Conservation (phyloP, 108 stramenopile species). For the Nannochloropsis salina region DNA sequence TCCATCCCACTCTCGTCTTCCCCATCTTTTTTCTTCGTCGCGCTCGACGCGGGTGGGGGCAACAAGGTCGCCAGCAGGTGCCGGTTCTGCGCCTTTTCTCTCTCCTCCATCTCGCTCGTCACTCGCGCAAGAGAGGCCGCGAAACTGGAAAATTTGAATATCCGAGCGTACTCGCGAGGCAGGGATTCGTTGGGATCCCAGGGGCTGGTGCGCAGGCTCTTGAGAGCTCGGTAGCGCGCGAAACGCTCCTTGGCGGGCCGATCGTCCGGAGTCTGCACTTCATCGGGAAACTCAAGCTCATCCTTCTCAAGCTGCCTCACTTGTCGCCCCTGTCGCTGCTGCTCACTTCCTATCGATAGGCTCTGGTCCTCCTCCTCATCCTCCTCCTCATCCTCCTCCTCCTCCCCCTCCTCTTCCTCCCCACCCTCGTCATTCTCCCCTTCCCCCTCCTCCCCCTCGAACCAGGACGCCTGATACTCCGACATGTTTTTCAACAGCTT, state of each 20-base stretch:
- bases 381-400: conserved; percentile 50
- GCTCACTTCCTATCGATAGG: conserved; percentile 10
- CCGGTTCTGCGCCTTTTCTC: conserved; percentile 51
- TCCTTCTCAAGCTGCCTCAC: conserved; percentile 59
- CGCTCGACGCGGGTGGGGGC: background rate
- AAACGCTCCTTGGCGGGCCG: conserved; percentile 79
- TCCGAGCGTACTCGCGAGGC: conserved; percentile 82
- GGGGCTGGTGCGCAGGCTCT: conserved; percentile 79
- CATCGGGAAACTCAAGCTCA: conserved; percentile 91
- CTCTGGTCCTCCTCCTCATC: conserved; percentile 59
- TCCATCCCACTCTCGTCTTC: background rate
- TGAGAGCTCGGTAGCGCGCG: conserved; percentile 86
- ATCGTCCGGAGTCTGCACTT: conserved; percentile 86
- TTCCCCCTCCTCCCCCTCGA: conserved; percentile 18
- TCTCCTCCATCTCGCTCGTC: conserved; percentile 64
- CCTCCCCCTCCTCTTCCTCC: conserved; percentile 23
- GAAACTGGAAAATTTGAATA: conserved; percentile 83
- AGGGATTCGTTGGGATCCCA: conserved; percentile 98
- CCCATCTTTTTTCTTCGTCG: background rate
- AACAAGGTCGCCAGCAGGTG: background rate
- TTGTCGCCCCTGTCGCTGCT: conserved; percentile 25
- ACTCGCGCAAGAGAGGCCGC: conserved; percentile 71
- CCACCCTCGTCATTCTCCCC: background rate
- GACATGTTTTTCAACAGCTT: background rate
- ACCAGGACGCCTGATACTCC: conserved; percentile 17